phyloP scores from a whole-genome alignment of 805 yeast genomes.

The Candida maesae region DNA sequence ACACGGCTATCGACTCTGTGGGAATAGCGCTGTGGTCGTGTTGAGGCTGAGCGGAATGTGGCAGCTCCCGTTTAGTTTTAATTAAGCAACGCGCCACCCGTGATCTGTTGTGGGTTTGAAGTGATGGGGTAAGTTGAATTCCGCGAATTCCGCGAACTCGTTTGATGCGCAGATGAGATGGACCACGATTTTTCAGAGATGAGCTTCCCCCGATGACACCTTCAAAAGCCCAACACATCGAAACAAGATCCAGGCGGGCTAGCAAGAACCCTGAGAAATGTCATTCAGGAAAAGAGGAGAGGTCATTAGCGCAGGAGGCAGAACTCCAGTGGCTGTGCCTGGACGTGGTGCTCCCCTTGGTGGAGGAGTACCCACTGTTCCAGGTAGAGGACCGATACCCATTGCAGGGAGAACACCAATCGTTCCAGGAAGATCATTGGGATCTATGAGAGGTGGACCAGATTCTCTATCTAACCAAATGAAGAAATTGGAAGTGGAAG shows the following conservation, averaged over 20 bases:
- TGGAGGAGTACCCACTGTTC: slow-evolving; percentile 4
- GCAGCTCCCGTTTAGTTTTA: too few relatives aligned
- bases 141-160: background rate
- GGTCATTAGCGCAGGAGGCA: slow-evolving; percentile 29
- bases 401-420: slow-evolving; percentile 8
- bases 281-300: slow-evolving; percentile 60
- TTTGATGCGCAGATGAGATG: background rate
- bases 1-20: too few relatives aligned
- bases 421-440: slow-evolving; percentile 2
- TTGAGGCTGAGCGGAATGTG: too few relatives aligned
- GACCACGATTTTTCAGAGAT: background rate
- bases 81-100: too few relatives aligned
- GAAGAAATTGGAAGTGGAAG: slow-evolving; percentile 12
- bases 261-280: too few relatives aligned
- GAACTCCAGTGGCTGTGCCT: slow-evolving; percentile 18
- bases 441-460: background rate
- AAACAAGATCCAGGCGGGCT: too few relatives aligned
- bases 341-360: slow-evolving; percentile 15
- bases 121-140: too few relatives aligned
- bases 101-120: too few relatives aligned
- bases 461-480: too few relatives aligned
- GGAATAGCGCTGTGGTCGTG: too few relatives aligned
- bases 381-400: slow-evolving; percentile 14
- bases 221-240: too few relatives aligned
- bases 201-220: too few relatives aligned